phyloP scores from a whole-genome alignment of 768 basidiomycete genomes.

The Russula dissimulans region DNA sequence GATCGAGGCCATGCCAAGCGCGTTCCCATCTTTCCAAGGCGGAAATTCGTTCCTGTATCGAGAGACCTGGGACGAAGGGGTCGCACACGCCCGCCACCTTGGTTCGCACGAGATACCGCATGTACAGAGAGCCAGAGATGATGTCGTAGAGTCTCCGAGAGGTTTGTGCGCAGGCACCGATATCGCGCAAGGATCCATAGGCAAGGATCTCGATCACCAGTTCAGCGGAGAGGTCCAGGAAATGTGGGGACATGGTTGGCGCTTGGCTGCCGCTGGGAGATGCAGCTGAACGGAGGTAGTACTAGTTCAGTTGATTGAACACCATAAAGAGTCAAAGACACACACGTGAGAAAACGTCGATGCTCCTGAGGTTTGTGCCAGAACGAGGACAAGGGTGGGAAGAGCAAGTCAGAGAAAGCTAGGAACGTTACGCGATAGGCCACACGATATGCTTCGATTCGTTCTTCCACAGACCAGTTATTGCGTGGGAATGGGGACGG shows the following conservation, averaged over 20 bases:
- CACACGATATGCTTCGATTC: too few species aligned
- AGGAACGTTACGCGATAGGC: too few species aligned
- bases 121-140: conserved; percentile 7
- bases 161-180: conserved; percentile 6
- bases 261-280: not conserved
- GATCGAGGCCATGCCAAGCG: conserved; percentile 7
- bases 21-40: conserved; percentile 10
- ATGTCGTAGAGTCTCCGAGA: conserved; percentile 8
- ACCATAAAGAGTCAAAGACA: not conserved
- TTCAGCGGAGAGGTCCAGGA: conserved; percentile 15
- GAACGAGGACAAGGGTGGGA: not conserved
- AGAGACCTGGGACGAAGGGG: conserved; percentile 2
- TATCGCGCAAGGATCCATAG: conserved; percentile 7
- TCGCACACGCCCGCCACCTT: conserved; percentile 10
- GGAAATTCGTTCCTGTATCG: conserved; percentile 8
- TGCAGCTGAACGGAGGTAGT: not conserved
- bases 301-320: not conserved
- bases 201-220: conserved; percentile 15
- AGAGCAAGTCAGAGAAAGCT: too few species aligned
- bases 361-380: not conserved
- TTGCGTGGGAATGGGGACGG: not conserved
- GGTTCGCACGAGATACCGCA: conserved; percentile 11
- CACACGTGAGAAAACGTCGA: not conserved
- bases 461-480: too few species aligned
- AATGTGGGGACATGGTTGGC: conserved; percentile 7